Evolutionary conservation across 768 basidiomycete genomes (phyloP).

Genomic region (Suillus tomentosus): DNA sequence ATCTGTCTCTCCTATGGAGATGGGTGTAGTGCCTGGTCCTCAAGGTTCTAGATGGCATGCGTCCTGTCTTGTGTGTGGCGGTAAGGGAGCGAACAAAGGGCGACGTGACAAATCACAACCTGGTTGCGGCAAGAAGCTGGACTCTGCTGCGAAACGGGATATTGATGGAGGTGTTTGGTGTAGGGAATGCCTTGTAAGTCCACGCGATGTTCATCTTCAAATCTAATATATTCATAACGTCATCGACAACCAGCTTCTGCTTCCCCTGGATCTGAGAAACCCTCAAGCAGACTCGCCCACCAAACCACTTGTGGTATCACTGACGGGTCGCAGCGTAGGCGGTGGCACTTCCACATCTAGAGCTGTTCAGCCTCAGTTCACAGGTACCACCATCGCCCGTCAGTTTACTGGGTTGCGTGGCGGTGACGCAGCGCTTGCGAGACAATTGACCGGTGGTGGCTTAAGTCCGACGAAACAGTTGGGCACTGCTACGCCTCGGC

Average conservation of each 20-base stretch:
- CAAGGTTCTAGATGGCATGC: conserved; percentile 82
- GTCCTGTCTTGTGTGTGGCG: conserved; percentile 78
- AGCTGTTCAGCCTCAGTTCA: conserved; percentile 55
- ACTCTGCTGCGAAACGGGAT: conserved; percentile 80
- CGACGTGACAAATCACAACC: conserved; percentile 59
- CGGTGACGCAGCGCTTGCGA: conserved; percentile 38
- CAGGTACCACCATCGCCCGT: conserved; percentile 72
- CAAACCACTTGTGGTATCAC: conserved; percentile 46
- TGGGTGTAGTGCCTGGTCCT: conserved; percentile 83
- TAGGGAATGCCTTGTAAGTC: conserved; percentile 75
- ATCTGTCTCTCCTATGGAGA: conserved; percentile 79
- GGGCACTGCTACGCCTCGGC: conserved; percentile 43
- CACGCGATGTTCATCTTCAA: conserved; percentile 1
- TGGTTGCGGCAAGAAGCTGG: conserved; percentile 82
- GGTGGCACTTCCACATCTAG: conserved; percentile 24
- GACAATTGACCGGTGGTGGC: conserved; percentile 70
- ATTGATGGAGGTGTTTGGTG: conserved; percentile 77
- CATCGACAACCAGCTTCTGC: conserved; percentile 48
- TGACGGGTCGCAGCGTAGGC: conserved; percentile 41
- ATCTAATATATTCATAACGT: conserved; percentile 14
- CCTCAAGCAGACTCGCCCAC: conserved; percentile 57
- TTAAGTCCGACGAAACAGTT: conserved; percentile 74
- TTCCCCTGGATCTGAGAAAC: conserved; percentile 49
- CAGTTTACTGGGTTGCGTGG: conserved; percentile 69
- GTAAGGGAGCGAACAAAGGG: conserved; percentile 49